Base-by-base conservation (phyloP, 2,329 filamentous ascomycete species). In the Fusarium miscanthi region DNA sequence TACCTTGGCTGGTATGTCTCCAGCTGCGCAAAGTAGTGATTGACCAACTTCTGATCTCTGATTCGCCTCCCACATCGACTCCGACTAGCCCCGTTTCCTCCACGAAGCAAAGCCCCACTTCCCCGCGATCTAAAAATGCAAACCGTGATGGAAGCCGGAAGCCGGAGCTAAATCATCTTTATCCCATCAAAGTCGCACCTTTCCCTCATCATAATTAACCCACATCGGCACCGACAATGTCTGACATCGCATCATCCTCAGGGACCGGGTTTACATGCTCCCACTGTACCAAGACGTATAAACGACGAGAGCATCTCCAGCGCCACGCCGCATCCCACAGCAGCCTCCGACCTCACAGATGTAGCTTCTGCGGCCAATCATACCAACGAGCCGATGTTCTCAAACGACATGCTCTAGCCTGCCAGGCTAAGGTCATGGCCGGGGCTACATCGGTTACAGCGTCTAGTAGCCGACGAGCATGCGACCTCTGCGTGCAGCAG, bases 41-140 rank as follows among this genome's bases (percentile, higher is more conserved):
- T 60, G 54, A 17, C 21, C 19, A 38, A 59, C 6, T 12, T 35
- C n/a, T 12, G 5, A 35, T n/a, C 19, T 33, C 23, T 46, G 9
- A 60, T 60, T 63, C 33, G 59, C 14, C 59, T 61, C 59, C 59
- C 59, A 63, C 59, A 46, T 25, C 10, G 13, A 35, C 59, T 61
- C 59, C 59, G 54, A 61, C 54, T 51, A 25, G 23, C 8, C 17
- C 12, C 17, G n/a, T 41, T 8, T 46, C 19, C 19, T 19, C 31
- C 33, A 40, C 35, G 33, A 21, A 41, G 0, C 13, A 25, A 3
- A 16, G 6, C 48, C 40, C 59, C 54, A 61, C 59, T 63, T 61
- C 59, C 54, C 59, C 59, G 23, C 54, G 27, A 61, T 63, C 27
- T 30, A 5, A 6, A 12, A 38, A 16, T 13, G 7, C 3, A 12